Evolutionary conservation across 1,139 yeast genomes (phyloP).

Genomic region (Candida buenavistaensis): DNA sequence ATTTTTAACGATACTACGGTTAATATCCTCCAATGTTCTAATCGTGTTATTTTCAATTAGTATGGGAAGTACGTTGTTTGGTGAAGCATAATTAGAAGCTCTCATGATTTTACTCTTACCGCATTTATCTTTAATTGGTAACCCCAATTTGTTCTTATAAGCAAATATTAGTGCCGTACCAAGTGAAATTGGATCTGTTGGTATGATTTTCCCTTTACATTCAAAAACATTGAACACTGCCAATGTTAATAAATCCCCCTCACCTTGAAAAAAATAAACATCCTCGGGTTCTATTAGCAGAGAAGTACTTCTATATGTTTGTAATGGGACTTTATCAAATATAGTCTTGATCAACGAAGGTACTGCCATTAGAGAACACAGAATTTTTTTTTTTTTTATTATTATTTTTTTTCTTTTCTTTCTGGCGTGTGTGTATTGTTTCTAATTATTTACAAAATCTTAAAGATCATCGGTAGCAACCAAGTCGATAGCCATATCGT

Average conservation of each 20-base stretch:
- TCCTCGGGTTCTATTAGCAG: slow-evolving; percentile 19
- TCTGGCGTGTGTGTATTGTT: neutral
- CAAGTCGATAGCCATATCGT: slow-evolving; percentile 62
- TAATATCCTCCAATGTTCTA: slow-evolving; percentile 18
- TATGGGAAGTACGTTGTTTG: slow-evolving; percentile 44
- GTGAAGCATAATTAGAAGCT: slow-evolving; percentile 40
- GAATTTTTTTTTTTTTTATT: neutral
- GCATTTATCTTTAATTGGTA: slow-evolving; percentile 21
- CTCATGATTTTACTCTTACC: slow-evolving; percentile 23
- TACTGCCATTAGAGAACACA: slow-evolving; percentile 18
- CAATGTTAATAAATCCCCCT: slow-evolving; percentile 38
- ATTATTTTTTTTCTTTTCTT: neutral
- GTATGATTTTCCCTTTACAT: slow-evolving; percentile 21
- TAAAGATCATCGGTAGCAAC: slow-evolving; percentile 55
- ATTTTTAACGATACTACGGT: slow-evolving; percentile 8
- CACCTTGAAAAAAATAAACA: slow-evolving; percentile 18
- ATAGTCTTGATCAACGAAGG: slow-evolving; percentile 44
- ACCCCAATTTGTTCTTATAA: slow-evolving; percentile 30
- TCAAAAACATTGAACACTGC: slow-evolving; percentile 42
- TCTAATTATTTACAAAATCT: neutral
- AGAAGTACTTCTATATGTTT: slow-evolving; percentile 31
- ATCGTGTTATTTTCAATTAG: slow-evolving; percentile 32
- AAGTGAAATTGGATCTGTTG: slow-evolving; percentile 48
- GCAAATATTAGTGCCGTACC: slow-evolving; percentile 34
- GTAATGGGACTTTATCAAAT: slow-evolving; percentile 53